Base-by-base conservation (phyloP, 805 yeast species). In the Wickerhamiella shivajii region DNA sequence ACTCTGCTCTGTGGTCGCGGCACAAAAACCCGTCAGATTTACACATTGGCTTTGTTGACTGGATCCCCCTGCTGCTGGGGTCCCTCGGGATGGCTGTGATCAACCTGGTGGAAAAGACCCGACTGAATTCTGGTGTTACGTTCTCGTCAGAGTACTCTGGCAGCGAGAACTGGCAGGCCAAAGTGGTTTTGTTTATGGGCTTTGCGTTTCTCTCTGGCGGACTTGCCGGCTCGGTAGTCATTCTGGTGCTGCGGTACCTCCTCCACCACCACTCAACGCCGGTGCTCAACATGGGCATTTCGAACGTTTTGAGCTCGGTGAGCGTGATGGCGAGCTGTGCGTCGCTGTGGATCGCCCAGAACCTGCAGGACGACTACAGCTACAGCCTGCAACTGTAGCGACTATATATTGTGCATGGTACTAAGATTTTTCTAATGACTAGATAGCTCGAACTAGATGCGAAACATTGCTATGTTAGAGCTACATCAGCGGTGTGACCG, bases 191-290 rank as follows among this genome's bases (percentile, higher is more conserved):
- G 35, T 90, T 90, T 52, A 61, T 83, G 46, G 99, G 99, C 6
- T 90, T 90, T 55, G 78, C 95, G 3, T 63, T 87, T 29, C 64
- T 90, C 36, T 94, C 97, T 1, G 90, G 95, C 36, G 97, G 98
- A 0, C 60, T 90, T 39, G 83, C 94, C 13, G 97, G 97, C 1
- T 74, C 90, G 2, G 70, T 90, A 44, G 81, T 84, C 50, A 92
- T 90, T 12, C 66, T 90, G 41, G 78, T 85, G 30, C 63, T 90
- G 45, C 80, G 87, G 53, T 90, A 80, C 53, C 57, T 85, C 37
- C 62, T 84, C 45, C 80, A 81, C 43, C 77, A 77, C 42, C 80
- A 69, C 55, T 59, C 71, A 3, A 74, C 77, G 67, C 96, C 96
- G 23, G 83, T 95, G 1, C 65, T 87, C 34, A 87, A 90, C 4